Evolutionary conservation across 768 basidiomycete genomes (phyloP).

Genomic region (Solioccasus polychromus): DNA sequence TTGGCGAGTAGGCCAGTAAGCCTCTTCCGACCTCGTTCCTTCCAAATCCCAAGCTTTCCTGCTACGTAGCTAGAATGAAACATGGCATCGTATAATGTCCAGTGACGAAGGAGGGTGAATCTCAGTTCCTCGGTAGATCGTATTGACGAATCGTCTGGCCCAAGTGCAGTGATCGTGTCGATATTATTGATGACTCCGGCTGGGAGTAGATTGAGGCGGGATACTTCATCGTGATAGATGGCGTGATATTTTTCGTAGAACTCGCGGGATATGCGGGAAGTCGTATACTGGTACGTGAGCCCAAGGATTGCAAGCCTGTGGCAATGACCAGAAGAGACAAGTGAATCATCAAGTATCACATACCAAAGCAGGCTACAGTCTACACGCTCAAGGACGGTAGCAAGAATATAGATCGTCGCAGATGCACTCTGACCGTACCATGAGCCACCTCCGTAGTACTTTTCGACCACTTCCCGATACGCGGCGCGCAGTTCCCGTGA

Average conservation of each 20-base stretch:
- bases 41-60: conserved; percentile 94
- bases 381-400: conserved; percentile 84
- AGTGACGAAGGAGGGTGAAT: conserved; percentile 94
- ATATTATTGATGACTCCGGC: conserved; percentile 36
- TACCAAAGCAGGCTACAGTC: conserved; percentile 95
- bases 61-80: conserved; percentile 96
- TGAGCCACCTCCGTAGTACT: conserved; percentile 83
- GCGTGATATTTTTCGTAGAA: conserved; percentile 80
- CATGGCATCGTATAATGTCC: conserved; percentile 99
- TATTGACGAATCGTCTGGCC: conserved; percentile 83
- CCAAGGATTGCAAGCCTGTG: conserved; percentile 89
- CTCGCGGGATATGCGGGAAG: conserved; percentile 82
- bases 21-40: conserved; percentile 85
- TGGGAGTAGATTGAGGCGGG: conserved; percentile 74
- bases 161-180: conserved; percentile 49
- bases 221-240: conserved; percentile 88
- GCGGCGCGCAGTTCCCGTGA: conserved; percentile 66
- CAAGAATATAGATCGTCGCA: conserved; percentile 84
- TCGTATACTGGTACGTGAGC: conserved; percentile 88
- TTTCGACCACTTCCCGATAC: conserved; percentile 65
- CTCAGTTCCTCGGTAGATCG: conserved; percentile 85
- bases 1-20: conserved; percentile 92
- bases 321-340: conserved; percentile 6
- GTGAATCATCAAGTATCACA: conserved; percentile 10
- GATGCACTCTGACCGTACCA: conserved; percentile 89